phyloP scores from a whole-genome alignment of 2,329 filamentous ascomycete genomes.

The Emergomyces africanus region DNA sequence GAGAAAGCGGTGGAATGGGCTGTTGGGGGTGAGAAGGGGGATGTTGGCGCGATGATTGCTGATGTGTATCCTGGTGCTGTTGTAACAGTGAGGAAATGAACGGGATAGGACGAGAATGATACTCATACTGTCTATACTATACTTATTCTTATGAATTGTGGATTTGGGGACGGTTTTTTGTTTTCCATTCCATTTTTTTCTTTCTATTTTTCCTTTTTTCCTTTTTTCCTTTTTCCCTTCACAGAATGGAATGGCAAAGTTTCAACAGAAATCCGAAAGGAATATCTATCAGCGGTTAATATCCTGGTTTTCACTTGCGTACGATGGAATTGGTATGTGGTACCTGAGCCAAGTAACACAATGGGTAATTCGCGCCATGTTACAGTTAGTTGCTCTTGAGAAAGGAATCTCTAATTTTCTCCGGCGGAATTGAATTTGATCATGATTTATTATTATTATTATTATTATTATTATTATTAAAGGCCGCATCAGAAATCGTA shows the following conservation, averaged over 20 bases:
- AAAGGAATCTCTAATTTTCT: background rate
- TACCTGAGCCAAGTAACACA: background rate
- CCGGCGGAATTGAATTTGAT: background rate
- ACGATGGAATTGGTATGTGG: background rate
- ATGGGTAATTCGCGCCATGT: background rate
- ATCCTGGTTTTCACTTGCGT: background rate
- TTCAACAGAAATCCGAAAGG: background rate
- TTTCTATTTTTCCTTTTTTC: too few species aligned
- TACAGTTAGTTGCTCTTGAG: background rate
- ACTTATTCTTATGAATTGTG: background rate
- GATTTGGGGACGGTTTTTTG: background rate
- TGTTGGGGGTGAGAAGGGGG: slow-evolving; percentile 23
- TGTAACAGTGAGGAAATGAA: slow-evolving; percentile 22
- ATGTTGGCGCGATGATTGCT: slow-evolving; percentile 19
- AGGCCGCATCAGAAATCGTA: too few species aligned
- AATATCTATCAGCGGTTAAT: background rate
- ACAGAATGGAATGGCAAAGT: background rate
- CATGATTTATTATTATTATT: too few species aligned
- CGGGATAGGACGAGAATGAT: background rate
- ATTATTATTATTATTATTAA: too few species aligned
- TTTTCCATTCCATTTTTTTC: background rate
- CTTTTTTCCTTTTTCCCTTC: background rate
- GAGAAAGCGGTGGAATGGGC: slow-evolving; percentile 30
- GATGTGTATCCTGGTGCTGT: slow-evolving; percentile 22
- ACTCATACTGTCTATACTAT: background rate